Conservation (phyloP, 208 protist genomes). For the Leishmania gerbilli region DNA sequence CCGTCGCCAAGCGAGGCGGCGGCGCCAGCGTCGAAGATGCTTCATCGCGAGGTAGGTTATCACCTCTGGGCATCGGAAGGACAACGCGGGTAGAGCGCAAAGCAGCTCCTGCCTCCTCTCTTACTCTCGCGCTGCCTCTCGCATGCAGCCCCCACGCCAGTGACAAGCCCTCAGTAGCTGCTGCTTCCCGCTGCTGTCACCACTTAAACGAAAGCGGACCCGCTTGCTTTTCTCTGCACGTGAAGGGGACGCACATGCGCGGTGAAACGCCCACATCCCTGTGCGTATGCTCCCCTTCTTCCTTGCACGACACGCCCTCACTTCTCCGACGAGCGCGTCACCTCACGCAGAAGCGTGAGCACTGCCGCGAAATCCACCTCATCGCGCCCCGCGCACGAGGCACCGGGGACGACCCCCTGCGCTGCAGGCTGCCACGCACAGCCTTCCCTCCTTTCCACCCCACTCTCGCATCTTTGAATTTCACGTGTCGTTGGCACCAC, state of each 20-base stretch:
- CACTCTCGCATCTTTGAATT: background rate
- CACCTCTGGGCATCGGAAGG: background rate
- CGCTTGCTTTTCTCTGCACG: background rate
- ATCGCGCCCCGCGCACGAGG: background rate
- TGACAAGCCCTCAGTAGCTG: background rate
- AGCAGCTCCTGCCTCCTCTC: background rate
- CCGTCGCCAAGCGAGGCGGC: background rate
- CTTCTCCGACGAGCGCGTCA: background rate
- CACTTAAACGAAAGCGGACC: background rate
- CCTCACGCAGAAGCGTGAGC: background rate
- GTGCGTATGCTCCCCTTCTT: background rate
- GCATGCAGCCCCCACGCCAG: background rate
- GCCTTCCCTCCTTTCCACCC: background rate
- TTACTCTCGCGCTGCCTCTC: background rate
- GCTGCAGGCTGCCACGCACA: background rate
- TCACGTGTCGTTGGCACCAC: background rate
- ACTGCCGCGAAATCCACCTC: background rate
- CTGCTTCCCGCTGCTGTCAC: background rate
- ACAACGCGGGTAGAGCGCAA: background rate
- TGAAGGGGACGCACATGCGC: background rate
- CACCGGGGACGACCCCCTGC: background rate
- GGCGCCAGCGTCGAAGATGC: background rate
- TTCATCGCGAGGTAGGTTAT: background rate
- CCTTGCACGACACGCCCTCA: background rate
- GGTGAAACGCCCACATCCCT: background rate